phyloP scores from a whole-genome alignment of 2,329 filamentous ascomycete genomes.

The Talaromyces sp. region DNA sequence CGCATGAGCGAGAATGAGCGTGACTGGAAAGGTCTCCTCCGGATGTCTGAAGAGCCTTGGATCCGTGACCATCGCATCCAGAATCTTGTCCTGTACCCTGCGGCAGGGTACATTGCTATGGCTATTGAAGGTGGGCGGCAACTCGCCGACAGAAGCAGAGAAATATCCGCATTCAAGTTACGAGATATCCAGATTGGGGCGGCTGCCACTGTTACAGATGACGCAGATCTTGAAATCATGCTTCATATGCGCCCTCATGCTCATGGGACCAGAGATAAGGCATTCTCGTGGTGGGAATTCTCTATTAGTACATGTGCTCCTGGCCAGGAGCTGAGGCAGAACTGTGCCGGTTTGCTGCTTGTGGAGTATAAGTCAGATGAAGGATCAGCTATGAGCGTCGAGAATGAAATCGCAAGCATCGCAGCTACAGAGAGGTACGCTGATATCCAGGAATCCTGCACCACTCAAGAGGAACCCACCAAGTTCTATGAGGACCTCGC shows the following conservation, averaged over 20 bases:
- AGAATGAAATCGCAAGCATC: not conserved
- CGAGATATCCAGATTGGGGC: not conserved
- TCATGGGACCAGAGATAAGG: not conserved
- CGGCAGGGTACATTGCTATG: not conserved
- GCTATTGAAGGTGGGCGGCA: not conserved
- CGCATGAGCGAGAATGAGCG: not conserved
- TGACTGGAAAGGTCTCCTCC: not conserved
- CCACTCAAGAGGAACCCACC: not conserved
- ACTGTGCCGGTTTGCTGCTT: conserved; percentile 7
- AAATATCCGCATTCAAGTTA: not conserved
- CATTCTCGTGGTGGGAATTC: not conserved
- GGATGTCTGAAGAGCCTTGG: not conserved
- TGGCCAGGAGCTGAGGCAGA: not conserved
- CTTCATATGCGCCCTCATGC: not conserved
- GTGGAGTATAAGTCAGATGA: conserved; percentile 6
- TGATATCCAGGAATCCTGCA: not conserved
- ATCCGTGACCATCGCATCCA: conserved; percentile 14
- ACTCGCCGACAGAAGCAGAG: not conserved
- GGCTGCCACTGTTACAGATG: not conserved
- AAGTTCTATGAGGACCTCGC: conserved; percentile 5
- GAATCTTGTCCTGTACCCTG: not conserved
- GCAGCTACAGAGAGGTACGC: not conserved
- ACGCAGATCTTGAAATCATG: not conserved
- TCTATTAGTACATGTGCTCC: not conserved
- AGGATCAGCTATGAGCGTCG: not conserved